A percentile compares a stretch with the other conserved stretches of the same genome.
phyloP scores from a whole-genome alignment of 495 filamentous ascomycete species.

The Penicillium egyptiacum region DNA sequence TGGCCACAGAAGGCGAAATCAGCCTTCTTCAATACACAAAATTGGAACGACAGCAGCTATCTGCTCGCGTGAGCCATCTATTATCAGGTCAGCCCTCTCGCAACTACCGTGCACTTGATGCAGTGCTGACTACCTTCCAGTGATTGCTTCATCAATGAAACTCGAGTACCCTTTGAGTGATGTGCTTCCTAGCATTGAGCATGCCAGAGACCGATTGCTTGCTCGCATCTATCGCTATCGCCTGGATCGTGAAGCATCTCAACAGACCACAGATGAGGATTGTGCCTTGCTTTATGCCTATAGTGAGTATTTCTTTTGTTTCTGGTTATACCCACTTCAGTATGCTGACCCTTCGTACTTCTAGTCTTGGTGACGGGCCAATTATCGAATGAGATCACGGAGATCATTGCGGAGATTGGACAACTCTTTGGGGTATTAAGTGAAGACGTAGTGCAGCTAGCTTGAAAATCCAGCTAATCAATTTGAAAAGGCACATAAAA shows the following conservation, averaged over 20 bases:
- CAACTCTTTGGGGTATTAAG: constrained; percentile 69
- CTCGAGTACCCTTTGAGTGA: constrained; percentile 91
- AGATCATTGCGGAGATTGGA: constrained; percentile 50
- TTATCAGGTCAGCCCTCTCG: constrained; percentile 63
- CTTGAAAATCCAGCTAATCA: constrained; percentile 9
- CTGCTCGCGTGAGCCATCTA: constrained; percentile 85
- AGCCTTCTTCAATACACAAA: constrained; percentile 76
- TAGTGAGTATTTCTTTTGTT: constrained; percentile 41
- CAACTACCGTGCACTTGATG: not conserved
- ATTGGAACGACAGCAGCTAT: constrained; percentile 74
- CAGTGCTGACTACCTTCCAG: constrained; percentile 40
- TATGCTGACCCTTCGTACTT: constrained; percentile 10
- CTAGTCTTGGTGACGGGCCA: constrained; percentile 55
- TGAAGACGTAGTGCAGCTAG: constrained; percentile 69
- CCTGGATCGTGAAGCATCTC: constrained; percentile 58
- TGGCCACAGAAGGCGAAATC: constrained; percentile 74
- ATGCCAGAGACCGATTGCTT: constrained; percentile 79
- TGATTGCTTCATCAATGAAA: constrained; percentile 88
- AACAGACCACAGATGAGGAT: constrained; percentile 61
- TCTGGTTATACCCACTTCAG: not conserved
- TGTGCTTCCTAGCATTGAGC: constrained; percentile 75
- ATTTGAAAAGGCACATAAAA: not conserved
- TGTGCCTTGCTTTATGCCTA: constrained; percentile 74
- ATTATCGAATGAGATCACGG: constrained; percentile 51
- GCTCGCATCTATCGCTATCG: constrained; percentile 86